phyloP scores from a whole-genome alignment of 2,329 filamentous ascomycete species.

The Aspergillus hiratsukae region DNA sequence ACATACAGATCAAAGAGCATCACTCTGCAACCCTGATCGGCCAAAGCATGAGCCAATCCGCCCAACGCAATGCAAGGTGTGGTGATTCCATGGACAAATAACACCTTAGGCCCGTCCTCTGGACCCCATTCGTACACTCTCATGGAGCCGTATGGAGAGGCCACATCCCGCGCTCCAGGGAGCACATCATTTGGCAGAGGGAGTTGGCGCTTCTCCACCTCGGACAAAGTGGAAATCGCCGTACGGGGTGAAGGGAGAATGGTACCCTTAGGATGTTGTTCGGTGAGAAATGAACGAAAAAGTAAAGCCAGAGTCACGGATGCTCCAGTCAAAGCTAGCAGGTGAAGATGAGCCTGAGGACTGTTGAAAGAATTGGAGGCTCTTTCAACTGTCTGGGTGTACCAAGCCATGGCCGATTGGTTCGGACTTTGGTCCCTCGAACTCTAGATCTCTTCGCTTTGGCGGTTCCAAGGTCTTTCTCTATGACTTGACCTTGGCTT shows the following conservation, averaged over 20 bases:
- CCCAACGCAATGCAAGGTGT: constrained; percentile 70
- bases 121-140: constrained; percentile 80
- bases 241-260: constrained; percentile 35
- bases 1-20: constrained; percentile 65
- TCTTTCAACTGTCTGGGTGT: constrained; percentile 31
- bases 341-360: constrained; percentile 25
- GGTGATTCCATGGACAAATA: constrained; percentile 76
- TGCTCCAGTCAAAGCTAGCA: constrained; percentile 32
- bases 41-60: constrained; percentile 62
- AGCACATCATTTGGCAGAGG: constrained; percentile 68
- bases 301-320: constrained; percentile 33
- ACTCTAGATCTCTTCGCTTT: neutral
- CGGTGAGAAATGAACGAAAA: constrained; percentile 24
- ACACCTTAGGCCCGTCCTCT: constrained; percentile 62
- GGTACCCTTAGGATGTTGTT: constrained; percentile 6
- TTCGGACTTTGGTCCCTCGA: neutral
- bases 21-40: constrained; percentile 64
- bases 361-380: constrained; percentile 30
- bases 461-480: neutral
- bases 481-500: neutral
- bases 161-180: constrained; percentile 59
- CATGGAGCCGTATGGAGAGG: constrained; percentile 59
- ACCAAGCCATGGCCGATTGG: constrained; percentile 27
- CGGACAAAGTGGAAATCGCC: constrained; percentile 29
- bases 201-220: constrained; percentile 36